These are phyloP conservation scores for Penicillium coffeae DNA, from an alignment of 495 filamentous ascomycete species.

Conservation along the genomic window DNA sequence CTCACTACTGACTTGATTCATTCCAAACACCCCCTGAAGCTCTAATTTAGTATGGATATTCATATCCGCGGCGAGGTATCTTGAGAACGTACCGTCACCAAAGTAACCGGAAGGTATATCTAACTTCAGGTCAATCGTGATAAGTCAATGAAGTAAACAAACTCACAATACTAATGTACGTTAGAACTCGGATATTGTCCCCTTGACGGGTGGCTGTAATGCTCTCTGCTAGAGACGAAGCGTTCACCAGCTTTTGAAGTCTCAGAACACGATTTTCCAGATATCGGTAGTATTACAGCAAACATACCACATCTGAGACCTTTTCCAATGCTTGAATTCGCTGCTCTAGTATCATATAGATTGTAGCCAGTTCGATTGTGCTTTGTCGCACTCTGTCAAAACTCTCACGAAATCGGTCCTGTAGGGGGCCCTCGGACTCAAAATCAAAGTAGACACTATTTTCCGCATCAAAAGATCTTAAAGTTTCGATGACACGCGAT, in stretches of 20 bases:
- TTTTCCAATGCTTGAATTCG: slow-evolving; percentile 14
- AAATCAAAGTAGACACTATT: slow-evolving; percentile 13
- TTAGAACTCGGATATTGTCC: slow-evolving; percentile 17
- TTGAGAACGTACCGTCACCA: slow-evolving; percentile 14
- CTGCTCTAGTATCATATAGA: slow-evolving; percentile 10
- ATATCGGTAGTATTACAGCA: background rate
- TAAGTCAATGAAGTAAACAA: background rate
- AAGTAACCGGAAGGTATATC: slow-evolving; percentile 14
- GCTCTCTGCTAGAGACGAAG: slow-evolving; percentile 15
- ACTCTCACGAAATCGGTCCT: slow-evolving; percentile 6
- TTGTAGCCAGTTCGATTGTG: slow-evolving; percentile 3
- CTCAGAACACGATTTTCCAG: background rate
- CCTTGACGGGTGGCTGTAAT: slow-evolving; percentile 16
- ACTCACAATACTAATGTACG: slow-evolving; percentile 18
- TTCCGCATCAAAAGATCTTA: slow-evolving; percentile 2
- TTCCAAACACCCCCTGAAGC: slow-evolving; percentile 14
- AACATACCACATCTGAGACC: slow-evolving; percentile 9
- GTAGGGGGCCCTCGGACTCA: slow-evolving; percentile 2
- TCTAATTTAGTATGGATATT: background rate
- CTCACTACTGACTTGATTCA: slow-evolving; percentile 16
- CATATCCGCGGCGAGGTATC: background rate
- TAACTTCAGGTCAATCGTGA: slow-evolving; percentile 1
- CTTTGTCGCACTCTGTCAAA: slow-evolving; percentile 9
- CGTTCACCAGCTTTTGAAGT: slow-evolving; percentile 15
- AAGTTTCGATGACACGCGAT: slow-evolving; percentile 1